These are phyloP conservation scores for Colletotrichum plurivorum DNA, from an alignment of 2,329 filamentous ascomycete genomes.

Conservation along the genomic window DNA sequence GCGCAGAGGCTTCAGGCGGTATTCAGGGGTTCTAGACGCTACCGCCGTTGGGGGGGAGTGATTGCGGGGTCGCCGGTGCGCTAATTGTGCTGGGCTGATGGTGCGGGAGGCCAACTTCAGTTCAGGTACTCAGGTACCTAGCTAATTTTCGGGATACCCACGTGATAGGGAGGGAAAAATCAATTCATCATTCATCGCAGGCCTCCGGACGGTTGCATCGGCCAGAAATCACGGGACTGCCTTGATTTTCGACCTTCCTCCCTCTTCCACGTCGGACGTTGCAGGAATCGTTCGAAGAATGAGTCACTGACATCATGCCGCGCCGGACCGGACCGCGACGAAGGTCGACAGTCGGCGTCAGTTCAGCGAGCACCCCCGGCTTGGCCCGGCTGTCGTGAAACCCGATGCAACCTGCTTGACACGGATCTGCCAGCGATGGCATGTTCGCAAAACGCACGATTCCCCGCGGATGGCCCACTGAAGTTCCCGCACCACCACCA, in stretches of 20 bases:
- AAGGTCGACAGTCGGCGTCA: not conserved
- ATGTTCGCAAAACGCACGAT: constrained; percentile 22
- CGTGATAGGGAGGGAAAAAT: not conserved
- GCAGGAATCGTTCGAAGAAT: constrained; percentile 10
- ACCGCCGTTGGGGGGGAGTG: constrained; percentile 3
- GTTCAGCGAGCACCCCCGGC: constrained; percentile 15
- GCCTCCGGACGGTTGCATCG: constrained; percentile 9
- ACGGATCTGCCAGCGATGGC: constrained; percentile 20
- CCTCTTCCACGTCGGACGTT: not conserved
- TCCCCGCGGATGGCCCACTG: constrained; percentile 10
- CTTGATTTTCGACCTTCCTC: not conserved
- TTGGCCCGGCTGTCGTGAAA: constrained; percentile 14
- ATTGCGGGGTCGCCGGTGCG: not conserved
- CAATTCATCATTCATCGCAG: not conserved
- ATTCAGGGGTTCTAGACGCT: constrained; percentile 24
- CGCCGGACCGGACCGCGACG: constrained; percentile 27
- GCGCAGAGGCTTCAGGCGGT: not conserved
- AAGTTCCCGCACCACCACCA: no score
- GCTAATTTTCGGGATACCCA: not conserved
- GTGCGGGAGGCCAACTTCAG: not conserved
- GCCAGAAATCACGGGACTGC: constrained; percentile 1
- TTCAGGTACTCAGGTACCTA: not conserved
- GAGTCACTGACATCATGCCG: constrained; percentile 26
- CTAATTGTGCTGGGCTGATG: constrained; percentile 8
- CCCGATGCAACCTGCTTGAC: constrained; percentile 20